A percentile compares a stretch with the other conserved stretches of the same genome.
phyloP scores from a whole-genome alignment of 192 early-diverging fungal species.

The Dissophora ornata region DNA sequence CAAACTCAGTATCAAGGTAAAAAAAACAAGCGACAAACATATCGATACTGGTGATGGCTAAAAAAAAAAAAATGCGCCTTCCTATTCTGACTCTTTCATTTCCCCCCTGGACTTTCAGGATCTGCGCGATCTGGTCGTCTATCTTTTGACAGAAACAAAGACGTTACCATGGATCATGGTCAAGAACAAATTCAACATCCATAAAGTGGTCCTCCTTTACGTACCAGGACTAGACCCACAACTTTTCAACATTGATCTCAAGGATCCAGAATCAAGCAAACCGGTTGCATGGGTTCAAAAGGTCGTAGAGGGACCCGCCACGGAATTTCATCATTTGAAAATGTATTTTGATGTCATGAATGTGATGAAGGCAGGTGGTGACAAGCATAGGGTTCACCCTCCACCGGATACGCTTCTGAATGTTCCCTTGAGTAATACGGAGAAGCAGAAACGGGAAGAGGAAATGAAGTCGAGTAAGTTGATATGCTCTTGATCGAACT shows the following conservation, averaged over 20 bases:
- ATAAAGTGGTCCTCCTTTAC: slow-evolving; percentile 42
- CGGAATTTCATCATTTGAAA: slow-evolving; percentile 28
- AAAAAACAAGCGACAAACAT: neutral
- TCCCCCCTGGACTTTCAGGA: slow-evolving; percentile 6
- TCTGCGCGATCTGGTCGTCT: slow-evolving; percentile 35
- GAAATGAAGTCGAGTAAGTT: slow-evolving; percentile 19
- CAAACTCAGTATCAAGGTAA: slow-evolving; percentile 48
- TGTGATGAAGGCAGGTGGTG: slow-evolving; percentile 40
- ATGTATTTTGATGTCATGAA: slow-evolving; percentile 43
- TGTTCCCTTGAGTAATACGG: slow-evolving; percentile 33
- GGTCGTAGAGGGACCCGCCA: slow-evolving; percentile 16
- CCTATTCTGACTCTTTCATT: neutral
- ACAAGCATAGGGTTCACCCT: slow-evolving; percentile 28
- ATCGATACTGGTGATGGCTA: neutral
- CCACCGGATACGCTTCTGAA: slow-evolving; percentile 25
- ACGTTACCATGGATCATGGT: slow-evolving; percentile 51
- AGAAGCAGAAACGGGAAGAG: slow-evolving; percentile 6
- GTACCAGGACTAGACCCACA: slow-evolving; percentile 38
- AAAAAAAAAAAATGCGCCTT: neutral
- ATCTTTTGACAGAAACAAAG: slow-evolving; percentile 39
- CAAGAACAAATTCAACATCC: slow-evolving; percentile 50
- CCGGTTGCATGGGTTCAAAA: slow-evolving; percentile 25
- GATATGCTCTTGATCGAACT: neutral
- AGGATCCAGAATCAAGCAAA: slow-evolving; percentile 16
- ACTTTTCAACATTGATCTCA: slow-evolving; percentile 28